These are phyloP conservation scores for Phytopythium kandeliae DNA, from an alignment of 352 stramenopile genomes.

Conservation along the genomic window DNA sequence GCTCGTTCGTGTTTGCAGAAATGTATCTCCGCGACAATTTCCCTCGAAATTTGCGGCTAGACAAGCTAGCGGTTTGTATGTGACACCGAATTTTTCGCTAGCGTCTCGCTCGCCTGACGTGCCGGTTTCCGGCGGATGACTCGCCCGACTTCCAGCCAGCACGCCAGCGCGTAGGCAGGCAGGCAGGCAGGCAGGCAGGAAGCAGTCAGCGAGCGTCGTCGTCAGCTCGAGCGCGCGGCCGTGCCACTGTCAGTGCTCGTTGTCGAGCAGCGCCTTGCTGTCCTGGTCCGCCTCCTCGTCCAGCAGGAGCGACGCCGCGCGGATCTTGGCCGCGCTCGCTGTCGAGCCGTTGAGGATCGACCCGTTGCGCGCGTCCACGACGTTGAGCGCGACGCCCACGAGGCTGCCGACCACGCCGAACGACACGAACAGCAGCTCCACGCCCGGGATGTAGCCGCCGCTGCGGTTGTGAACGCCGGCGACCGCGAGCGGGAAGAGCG, in stretches of 20 bases:
- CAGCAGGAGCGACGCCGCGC: slow-evolving; percentile 29
- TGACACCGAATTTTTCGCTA: too few species aligned
- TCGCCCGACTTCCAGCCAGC: too few species aligned
- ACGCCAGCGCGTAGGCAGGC: too few species aligned
- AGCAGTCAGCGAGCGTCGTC: too few species aligned
- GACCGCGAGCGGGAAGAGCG: slow-evolving; percentile 72
- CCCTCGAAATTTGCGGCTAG: too few species aligned
- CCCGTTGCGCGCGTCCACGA: slow-evolving; percentile 73
- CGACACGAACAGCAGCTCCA: slow-evolving; percentile 79
- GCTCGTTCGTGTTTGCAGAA: too few species aligned
- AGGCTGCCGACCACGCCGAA: slow-evolving; percentile 69
- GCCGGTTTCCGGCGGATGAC: too few species aligned
- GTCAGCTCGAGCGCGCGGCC: background rate
- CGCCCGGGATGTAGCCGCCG: slow-evolving; percentile 69
- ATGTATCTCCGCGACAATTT: too few species aligned
- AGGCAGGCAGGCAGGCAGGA: too few species aligned
- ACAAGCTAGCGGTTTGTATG: too few species aligned
- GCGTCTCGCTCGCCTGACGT: too few species aligned
- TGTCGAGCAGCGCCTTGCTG: slow-evolving; percentile 44
- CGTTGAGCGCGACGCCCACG: slow-evolving; percentile 66
- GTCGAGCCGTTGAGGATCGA: slow-evolving; percentile 68
- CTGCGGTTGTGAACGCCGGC: slow-evolving; percentile 67
- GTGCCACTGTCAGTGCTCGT: slow-evolving; percentile 35
- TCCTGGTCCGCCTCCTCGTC: slow-evolving; percentile 50
- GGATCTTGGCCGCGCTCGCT: slow-evolving; percentile 19